Evolutionary conservation across 139 green algal species (phyloP), one percentile per base, ranked within the genome.

Genomic region (Nannochloris sp.): DNA sequence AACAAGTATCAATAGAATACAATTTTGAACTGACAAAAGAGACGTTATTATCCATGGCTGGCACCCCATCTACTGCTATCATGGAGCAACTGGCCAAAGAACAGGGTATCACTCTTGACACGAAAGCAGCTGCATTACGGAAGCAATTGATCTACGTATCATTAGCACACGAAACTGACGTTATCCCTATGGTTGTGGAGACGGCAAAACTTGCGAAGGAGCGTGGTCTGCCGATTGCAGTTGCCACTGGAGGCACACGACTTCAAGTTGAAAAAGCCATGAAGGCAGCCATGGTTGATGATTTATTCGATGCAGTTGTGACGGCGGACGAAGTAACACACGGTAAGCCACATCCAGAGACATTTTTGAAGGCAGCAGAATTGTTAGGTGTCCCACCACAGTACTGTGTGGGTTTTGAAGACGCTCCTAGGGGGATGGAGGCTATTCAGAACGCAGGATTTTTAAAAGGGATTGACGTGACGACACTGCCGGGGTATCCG

Each of bases 301-400:
- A 57, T 6, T 62, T 65, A 30, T 82, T 82, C 51, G 28, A 64
- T 31, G 58, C 58, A 2, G 23, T 77, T 29, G 70, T 77, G 23
- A 56, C 59, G 48, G 44, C 49, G 4, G 70, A 71, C 29, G 74
- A 81, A 37, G 70, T 81, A 14, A 31, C 25, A 2, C 56, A 75
- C 36, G 75, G 70, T 51, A 82, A 82, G 60, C 75, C 75, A n/a
- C 71, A 75, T 20, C 75, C 75, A 43, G 75, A 78, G 17, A 69
- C 63, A 1, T 82, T 82, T 65, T 67, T 82, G 14, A 48, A 63
- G 30, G 75, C 71, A 3, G 75, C 75, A 12, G 3, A 62, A 43
- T 28, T 68, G 26, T 48, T 82, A 26, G 71, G 71, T 8, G 75
- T 82, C 44, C 45, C 65, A 8, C 71, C 75, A 12, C 26, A 14